phyloP scores from a whole-genome alignment of 345 rosid species.

The Euphorbia tirucalli region DNA sequence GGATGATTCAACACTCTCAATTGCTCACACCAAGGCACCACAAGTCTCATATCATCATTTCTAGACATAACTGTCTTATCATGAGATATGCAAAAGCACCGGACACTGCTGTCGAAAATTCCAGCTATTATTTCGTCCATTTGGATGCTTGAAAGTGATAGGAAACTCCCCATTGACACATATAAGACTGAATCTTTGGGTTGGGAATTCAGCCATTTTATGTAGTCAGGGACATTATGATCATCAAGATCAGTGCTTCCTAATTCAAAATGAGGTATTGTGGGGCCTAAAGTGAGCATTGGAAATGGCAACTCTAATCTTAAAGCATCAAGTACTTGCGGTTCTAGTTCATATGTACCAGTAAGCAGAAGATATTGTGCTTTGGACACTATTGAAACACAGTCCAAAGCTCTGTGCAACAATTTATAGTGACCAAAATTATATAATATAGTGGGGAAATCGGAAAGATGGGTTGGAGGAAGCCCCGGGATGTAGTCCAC shows the following conservation, averaged over 20 bases:
- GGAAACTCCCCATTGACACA: constrained; percentile 32
- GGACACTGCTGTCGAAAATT: constrained; percentile 12
- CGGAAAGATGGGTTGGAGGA: constrained; percentile 22
- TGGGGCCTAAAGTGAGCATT: constrained; percentile 21
- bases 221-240: neutral
- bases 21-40: constrained; percentile 33
- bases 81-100: constrained; percentile 23
- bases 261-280: constrained; percentile 16
- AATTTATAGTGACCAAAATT: neutral
- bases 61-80: neutral
- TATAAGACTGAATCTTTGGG: constrained; percentile 24
- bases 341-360: constrained; percentile 30
- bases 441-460: constrained; percentile 20
- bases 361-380: constrained; percentile 36
- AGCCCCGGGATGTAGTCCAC: constrained; percentile 40
- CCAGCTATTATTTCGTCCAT: constrained; percentile 23
- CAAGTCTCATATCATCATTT: constrained; percentile 15
- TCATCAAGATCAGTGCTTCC: neutral
- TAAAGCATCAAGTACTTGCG: constrained; percentile 23
- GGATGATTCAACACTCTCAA: constrained; percentile 27
- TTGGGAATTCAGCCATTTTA: constrained; percentile 23
- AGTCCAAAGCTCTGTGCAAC: neutral
- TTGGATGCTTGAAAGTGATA: constrained; percentile 22
- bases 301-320: constrained; percentile 13
- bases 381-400: constrained; percentile 18